Evolutionary conservation across 2,329 filamentous ascomycete species (phyloP), one percentile per base, ranked within the genome.

Genomic region (Lachnellula cervina): DNA sequence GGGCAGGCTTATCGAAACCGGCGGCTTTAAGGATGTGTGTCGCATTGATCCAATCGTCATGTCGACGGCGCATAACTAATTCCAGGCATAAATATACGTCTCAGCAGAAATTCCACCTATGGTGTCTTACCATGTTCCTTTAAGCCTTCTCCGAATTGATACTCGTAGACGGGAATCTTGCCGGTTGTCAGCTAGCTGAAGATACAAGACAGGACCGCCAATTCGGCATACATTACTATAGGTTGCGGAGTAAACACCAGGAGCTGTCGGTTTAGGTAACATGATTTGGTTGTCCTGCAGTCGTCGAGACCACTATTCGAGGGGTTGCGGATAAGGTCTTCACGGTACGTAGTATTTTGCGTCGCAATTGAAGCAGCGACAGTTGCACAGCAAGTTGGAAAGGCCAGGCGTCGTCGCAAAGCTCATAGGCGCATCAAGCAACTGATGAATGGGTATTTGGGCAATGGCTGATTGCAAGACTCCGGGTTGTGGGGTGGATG

Each of bases 1-100:
- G 82, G 13, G 93, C 90, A 2, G 94, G 94, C 73, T 99, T 99
- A 73, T 99, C 94, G 69, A 96, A 96, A 54, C 93, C 93, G 60
- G 94, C 94, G 42, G 95, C 90, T 70, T 99, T 99, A 49, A 99
- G 77, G 58, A 99, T 97, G 70, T 99, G 94, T 52, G 94, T 99
- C n/a, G 94, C 94, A 78, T 99, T 99, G 76, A 99, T 94, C 91
- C 93, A 99, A 73, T 97, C 86, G 72, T 99, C 94, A 52, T 85
- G 82, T 58, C 93, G 86, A 50, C 94, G 84, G 72, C 94, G 88
- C 94, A 99, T 99, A 62, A 97, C 68, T 69, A 51, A 17, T 61
- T 13, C 51, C 44, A 43, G 13, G 5, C 7, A 23, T 62, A 34
- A 62, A 44, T 21, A 3, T 35, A 16, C 3, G 19, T 44, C n/a